A percentile compares a stretch with the other conserved stretches of the same genome.
Evolutionary conservation across 2,329 filamentous ascomycete species (phyloP).

Genomic region (Pestalotiopsis sp.): DNA sequence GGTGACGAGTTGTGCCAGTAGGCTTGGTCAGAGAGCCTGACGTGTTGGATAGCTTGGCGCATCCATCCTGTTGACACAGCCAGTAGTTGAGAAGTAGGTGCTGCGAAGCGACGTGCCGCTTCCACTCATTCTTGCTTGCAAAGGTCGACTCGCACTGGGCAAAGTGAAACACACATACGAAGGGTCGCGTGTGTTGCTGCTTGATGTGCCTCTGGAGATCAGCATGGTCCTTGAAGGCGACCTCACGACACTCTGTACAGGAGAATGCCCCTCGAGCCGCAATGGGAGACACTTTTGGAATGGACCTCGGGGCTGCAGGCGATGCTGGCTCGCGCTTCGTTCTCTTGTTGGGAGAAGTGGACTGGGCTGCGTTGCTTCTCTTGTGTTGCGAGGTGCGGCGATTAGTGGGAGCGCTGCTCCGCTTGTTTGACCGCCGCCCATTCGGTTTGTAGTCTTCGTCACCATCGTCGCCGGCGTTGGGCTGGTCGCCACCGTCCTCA

Average conservation of each 20-base stretch:
- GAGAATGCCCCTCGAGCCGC: conserved; percentile 25
- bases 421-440: conserved; percentile 21
- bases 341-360: neutral
- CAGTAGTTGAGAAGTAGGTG: conserved; percentile 78
- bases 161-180: conserved; percentile 76
- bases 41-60: conserved; percentile 39
- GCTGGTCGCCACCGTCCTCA: neutral
- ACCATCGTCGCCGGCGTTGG: conserved; percentile 26
- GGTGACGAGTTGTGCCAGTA: conserved; percentile 20
- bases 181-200: conserved; percentile 61
- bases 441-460: conserved; percentile 28
- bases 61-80: conserved; percentile 70
- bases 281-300: conserved; percentile 24
- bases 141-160: conserved; percentile 78
- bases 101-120: conserved; percentile 80
- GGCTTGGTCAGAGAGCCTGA: conserved; percentile 10
- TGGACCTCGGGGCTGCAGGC: conserved; percentile 20
- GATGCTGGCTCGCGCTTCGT: conserved; percentile 23
- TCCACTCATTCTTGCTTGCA: conserved; percentile 91
- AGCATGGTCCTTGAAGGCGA: conserved; percentile 46
- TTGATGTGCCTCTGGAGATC: conserved; percentile 53
- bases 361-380: neutral
- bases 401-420: conserved; percentile 15
- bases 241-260: conserved; percentile 40
- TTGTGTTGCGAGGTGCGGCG: conserved; percentile 11